Evolutionary conservation across 2,329 filamentous ascomycete genomes (phyloP), one percentile per base, ranked within the genome.

Genomic region (Thielaviopsis punctulata): DNA sequence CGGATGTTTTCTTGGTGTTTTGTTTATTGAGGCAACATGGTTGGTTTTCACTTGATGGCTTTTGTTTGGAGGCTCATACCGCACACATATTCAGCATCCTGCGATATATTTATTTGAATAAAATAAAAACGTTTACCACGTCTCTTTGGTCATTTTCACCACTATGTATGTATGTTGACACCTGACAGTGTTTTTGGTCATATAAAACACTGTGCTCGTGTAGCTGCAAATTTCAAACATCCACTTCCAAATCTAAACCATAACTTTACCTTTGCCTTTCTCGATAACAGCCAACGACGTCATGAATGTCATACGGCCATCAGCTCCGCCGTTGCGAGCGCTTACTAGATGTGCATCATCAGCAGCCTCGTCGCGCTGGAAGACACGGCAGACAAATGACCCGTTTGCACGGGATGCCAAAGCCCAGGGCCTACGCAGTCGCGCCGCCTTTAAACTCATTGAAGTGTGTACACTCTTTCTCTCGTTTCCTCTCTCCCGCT

Each of bases 361-460:
- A 21, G n/a, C 45, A 19, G 30, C 45, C 1, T 56, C 49, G 25
- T 68, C 67, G 49, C 72, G 80, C 65, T 98, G 92, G 92, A 86
- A 87, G 64, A 73, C 75, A 50, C 82, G 92, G 19, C 89, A 95
- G 62, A 70, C 70, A 39, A 74, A 67, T 41, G 92, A 98, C 67
- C 67, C 66, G 18, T 94, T 80, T 63, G 77, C 83, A 0, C 77
- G 77, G 52, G 78, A 84, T 59, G 89, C 92, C 45, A 84, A 80
- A 61, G 79, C 93, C 2, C 75, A 84, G 58, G 82, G 82, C 0
- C 69, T 95, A 54, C 95, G 90, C 66, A 93, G 87, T 60, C 79
- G 92, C 56, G 92, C 92, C 23, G 92, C 89, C 0, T 95, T 92
- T 66, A 98, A 98, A 66, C 71, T 98, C 9, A 67, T 95, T 18